Evolutionary conservation across 805 yeast genomes (phyloP).

Genomic region (Teunomyces lycoperdinae): DNA sequence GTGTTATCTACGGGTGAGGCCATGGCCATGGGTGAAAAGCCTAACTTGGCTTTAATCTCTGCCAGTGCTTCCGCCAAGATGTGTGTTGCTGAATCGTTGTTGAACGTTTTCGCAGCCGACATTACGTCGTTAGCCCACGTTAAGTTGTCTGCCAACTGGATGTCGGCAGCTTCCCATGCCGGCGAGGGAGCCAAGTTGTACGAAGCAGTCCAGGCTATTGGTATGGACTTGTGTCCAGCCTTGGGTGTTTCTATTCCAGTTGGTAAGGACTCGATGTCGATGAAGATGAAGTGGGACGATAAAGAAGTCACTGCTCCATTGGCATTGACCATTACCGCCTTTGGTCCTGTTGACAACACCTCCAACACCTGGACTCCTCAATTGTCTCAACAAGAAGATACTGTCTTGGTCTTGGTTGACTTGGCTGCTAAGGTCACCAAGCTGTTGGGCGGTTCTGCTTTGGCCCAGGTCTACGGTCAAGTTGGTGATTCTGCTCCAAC

Average conservation of each 20-base stretch:
- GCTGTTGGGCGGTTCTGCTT: constrained; percentile 88
- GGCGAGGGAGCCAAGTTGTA: constrained; percentile 95
- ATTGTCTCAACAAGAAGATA: constrained; percentile 51
- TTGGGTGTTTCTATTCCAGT: constrained; percentile 93
- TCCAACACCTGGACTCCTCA: constrained; percentile 95
- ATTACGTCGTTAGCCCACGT: constrained; percentile 69
- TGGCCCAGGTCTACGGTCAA: constrained; percentile 89
- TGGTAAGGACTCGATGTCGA: constrained; percentile 98
- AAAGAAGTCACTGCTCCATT: constrained; percentile 95
- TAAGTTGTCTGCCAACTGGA: constrained; percentile 96
- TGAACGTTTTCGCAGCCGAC: constrained; percentile 89
- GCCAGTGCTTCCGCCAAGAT: constrained; percentile 91
- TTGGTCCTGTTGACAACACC: constrained; percentile 82
- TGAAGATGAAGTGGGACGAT: constrained; percentile 97
- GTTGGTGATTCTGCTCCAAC: constrained; percentile 82
- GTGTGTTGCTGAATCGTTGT: constrained; percentile 91
- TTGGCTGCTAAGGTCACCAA: constrained; percentile 53
- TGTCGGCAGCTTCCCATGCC: constrained; percentile 92
- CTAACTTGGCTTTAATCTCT: constrained; percentile 80
- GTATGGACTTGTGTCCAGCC: constrained; percentile 90
- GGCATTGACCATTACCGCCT: constrained; percentile 87
- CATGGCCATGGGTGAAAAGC: constrained; percentile 95
- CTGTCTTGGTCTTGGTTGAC: constrained; percentile 77
- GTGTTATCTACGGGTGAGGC: constrained; percentile 89
- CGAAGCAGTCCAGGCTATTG: constrained; percentile 96